These are phyloP conservation scores for Cenchrus americanus DNA, from an alignment of 176 grass and related monocot genomes.

Conservation along the genomic window DNA sequence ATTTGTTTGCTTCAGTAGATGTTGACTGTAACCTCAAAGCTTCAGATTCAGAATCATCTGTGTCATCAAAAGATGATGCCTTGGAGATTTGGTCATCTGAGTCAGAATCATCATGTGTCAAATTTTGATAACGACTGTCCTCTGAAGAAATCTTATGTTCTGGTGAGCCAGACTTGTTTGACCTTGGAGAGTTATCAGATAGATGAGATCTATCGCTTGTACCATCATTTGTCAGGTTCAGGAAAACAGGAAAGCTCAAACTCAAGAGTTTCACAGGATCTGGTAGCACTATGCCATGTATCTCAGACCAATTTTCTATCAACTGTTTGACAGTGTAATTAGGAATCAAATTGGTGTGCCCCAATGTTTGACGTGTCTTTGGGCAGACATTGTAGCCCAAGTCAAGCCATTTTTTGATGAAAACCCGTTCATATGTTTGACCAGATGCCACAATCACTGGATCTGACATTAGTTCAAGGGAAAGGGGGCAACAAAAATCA, in stretches of 20 bases:
- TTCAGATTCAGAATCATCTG: conserved; percentile 49
- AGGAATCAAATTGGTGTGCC: conserved; percentile 76
- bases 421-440: conserved; percentile 77
- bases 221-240: conserved; percentile 10
- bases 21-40: conserved; percentile 38
- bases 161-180: conserved; percentile 25
- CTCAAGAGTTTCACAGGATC: conserved; percentile 61
- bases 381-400: conserved; percentile 78
- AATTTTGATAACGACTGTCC: neutral
- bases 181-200: conserved; percentile 24
- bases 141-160: conserved; percentile 24
- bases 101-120: conserved; percentile 25
- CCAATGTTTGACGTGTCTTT: conserved; percentile 71
- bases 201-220: conserved; percentile 31
- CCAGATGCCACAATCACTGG: conserved; percentile 84
- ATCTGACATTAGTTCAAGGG: conserved; percentile 84
- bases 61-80: conserved; percentile 25
- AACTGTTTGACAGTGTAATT: conserved; percentile 93
- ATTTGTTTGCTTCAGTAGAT: conserved; percentile 49
- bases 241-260: conserved; percentile 51
- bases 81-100: conserved; percentile 29
- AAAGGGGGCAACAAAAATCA: conserved; percentile 87
- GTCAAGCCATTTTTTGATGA: conserved; percentile 81
- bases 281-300: conserved; percentile 73
- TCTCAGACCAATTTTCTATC: conserved; percentile 85